phyloP scores from a whole-genome alignment of 768 basidiomycete genomes.

The Infundibulicybe gibba region DNA sequence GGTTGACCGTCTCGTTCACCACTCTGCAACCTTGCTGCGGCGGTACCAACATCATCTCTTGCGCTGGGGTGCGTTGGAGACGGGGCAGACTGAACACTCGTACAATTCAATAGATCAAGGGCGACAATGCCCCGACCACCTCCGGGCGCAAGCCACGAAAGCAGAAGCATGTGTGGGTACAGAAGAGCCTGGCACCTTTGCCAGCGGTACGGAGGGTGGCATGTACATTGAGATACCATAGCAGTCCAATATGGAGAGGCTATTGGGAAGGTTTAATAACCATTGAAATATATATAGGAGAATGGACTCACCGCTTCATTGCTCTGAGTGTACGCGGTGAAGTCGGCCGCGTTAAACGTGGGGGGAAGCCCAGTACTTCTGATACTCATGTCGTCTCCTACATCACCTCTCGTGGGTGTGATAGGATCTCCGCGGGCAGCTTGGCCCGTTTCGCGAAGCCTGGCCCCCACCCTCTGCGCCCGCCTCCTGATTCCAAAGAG shows the following conservation, averaged over 20 bases:
- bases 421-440: conserved; percentile 16
- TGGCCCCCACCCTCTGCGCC: conserved; percentile 32
- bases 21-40: conserved; percentile 69
- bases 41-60: conserved; percentile 81
- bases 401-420: conserved; percentile 17
- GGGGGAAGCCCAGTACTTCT: conserved; percentile 33
- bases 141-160: conserved; percentile 84
- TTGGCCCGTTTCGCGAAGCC: conserved; percentile 27
- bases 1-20: conserved; percentile 39
- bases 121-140: conserved; percentile 85
- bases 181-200: conserved; percentile 78
- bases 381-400: conserved; percentile 23
- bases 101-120: conserved; percentile 83
- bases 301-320: conserved; percentile 40
- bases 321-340: conserved; percentile 45
- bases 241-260: conserved; percentile 81
- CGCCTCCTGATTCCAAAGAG: conserved; percentile 49
- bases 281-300: conserved; percentile 3
- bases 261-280: conserved; percentile 29
- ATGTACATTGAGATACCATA: conserved; percentile 95
- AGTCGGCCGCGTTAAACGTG: conserved; percentile 39
- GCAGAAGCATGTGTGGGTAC: conserved; percentile 78
- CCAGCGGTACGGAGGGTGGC: conserved; percentile 77
- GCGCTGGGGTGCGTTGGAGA: conserved; percentile 80
- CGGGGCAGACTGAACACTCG: conserved; percentile 78